Conservation (phyloP, 306 rosid species). For the Malus orientalis region DNA sequence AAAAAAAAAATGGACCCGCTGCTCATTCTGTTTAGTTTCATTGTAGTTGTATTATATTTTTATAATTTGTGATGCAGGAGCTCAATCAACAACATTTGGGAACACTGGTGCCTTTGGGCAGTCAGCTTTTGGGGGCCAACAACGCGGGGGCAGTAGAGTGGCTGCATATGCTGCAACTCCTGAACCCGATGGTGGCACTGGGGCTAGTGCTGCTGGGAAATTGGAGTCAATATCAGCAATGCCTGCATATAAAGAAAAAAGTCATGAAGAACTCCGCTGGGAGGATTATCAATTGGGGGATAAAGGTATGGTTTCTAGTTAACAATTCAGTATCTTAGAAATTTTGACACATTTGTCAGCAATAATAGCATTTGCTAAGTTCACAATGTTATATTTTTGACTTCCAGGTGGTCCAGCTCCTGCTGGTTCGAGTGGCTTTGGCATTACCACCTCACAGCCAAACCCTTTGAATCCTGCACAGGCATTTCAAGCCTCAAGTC, state of each 20-base stretch:
- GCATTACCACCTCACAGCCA: constrained; percentile 43
- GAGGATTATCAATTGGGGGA: constrained; percentile 93
- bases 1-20: background rate
- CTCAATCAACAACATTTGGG: constrained; percentile 64
- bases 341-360: background rate
- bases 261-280: constrained; percentile 97
- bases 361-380: background rate
- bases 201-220: constrained; percentile 47
- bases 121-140: constrained; percentile 66
- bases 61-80: constrained; percentile 31
- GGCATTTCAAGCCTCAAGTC: constrained; percentile 58
- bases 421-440: constrained; percentile 49
- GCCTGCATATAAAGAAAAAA: constrained; percentile 79
- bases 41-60: background rate
- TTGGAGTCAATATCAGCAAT: constrained; percentile 94
- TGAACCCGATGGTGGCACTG: constrained; percentile 51
- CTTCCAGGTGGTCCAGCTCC: constrained; percentile 77
- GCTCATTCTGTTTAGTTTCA: background rate
- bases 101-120: constrained; percentile 50
- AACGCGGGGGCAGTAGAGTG: constrained; percentile 82
- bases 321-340: background rate
- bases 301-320: constrained; percentile 39
- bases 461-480: constrained; percentile 46
- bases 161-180: constrained; percentile 61
- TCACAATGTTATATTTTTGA: background rate